Evolutionary conservation across 2,329 filamentous ascomycete species (phyloP).

Genomic region (Aspergillus ochraceus): DNA sequence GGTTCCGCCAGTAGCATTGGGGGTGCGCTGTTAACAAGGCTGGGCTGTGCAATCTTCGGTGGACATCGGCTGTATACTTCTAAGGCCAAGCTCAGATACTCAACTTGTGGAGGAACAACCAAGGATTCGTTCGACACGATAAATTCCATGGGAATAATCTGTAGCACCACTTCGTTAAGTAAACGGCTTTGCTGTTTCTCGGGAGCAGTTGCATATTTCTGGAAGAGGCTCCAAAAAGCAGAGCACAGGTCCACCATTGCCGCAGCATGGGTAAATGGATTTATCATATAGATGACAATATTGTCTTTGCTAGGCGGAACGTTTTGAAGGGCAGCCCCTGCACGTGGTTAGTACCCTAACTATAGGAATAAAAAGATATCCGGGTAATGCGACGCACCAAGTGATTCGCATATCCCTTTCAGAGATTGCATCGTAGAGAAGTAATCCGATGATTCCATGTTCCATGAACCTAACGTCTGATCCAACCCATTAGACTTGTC

Average conservation of each 20-base stretch:
- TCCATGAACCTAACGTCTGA: slow-evolving; percentile 41
- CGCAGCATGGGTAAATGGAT: slow-evolving; percentile 52
- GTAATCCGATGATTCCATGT: slow-evolving; percentile 30
- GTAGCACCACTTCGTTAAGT: slow-evolving; percentile 54
- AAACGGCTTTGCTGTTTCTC: slow-evolving; percentile 31
- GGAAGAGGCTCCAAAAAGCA: slow-evolving; percentile 58
- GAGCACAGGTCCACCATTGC: slow-evolving; percentile 55
- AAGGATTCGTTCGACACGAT: slow-evolving; percentile 54
- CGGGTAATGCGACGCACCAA: slow-evolving; percentile 32
- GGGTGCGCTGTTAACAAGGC: slow-evolving; percentile 50
- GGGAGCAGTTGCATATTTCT: slow-evolving; percentile 49
- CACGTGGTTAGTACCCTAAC: slow-evolving; percentile 13
- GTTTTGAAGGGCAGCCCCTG: slow-evolving; percentile 38
- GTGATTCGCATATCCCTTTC: slow-evolving; percentile 34
- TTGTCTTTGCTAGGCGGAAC: slow-evolving; percentile 37
- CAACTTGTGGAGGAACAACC: slow-evolving; percentile 50
- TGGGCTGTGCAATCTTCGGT: slow-evolving; percentile 37
- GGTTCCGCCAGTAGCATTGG: slow-evolving; percentile 56
- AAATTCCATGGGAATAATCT: slow-evolving; percentile 58
- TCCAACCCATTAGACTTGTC: slow-evolving; percentile 41
- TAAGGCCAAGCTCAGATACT: slow-evolving; percentile 53
- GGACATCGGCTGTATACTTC: slow-evolving; percentile 61
- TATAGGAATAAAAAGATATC: not conserved
- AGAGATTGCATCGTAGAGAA: slow-evolving; percentile 35
- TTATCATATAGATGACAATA: slow-evolving; percentile 60